A percentile compares a stretch with the other conserved stretches of the same genome.
Evolutionary conservation across 2,329 filamentous ascomycete species (phyloP).

Genomic region (Aspergillus tanneri): DNA sequence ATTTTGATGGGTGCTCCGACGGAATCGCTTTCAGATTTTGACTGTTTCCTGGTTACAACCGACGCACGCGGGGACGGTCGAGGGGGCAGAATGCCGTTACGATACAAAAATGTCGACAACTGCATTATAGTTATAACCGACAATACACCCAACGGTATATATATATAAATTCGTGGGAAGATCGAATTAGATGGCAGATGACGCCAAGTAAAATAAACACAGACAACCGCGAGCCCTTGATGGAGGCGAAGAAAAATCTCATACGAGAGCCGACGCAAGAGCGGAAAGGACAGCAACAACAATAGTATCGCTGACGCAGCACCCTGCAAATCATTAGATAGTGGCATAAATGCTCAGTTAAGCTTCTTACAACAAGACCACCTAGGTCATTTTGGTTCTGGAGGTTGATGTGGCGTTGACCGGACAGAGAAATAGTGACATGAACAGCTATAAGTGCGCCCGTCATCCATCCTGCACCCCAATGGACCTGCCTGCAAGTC

Average conservation of each 20-base stretch:
- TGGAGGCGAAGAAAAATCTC: neutral
- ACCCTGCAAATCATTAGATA: neutral
- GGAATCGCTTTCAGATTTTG: too few species aligned
- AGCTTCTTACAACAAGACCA: neutral
- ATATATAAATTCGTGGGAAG: neutral
- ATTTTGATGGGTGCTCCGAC: neutral
- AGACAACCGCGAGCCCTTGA: neutral
- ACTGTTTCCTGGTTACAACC: neutral
- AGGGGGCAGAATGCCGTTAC: neutral
- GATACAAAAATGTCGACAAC: neutral
- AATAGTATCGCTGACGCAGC: neutral
- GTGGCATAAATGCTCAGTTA: neutral
- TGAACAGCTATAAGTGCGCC: neutral
- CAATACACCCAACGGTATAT: neutral
- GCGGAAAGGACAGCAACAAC: neutral
- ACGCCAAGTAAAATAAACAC: neutral
- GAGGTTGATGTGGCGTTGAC: neutral
- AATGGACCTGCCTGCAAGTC: neutral
- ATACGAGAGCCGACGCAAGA: neutral
- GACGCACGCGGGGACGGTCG: neutral
- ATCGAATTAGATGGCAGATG: neutral
- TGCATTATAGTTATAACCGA: neutral
- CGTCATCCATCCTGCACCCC: neutral
- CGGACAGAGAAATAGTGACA: neutral
- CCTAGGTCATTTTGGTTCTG: neutral